Percentiles rank a stretch among this genome's conserved stretches.
Conservation (phyloP, 2,329 filamentous ascomycete species). For the Alternaria angustiovoidea region DNA sequence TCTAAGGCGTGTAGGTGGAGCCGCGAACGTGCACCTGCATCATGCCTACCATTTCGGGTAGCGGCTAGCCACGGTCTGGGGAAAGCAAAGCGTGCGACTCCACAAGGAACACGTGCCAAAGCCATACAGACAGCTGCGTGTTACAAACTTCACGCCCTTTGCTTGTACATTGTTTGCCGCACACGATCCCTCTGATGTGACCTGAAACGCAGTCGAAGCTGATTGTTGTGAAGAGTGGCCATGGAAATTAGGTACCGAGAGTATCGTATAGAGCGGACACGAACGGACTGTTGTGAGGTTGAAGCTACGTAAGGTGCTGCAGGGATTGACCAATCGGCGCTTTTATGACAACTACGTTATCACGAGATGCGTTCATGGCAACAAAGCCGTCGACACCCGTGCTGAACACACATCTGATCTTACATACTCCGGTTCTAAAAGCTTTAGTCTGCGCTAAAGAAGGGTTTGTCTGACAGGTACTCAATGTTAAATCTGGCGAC, state of each 20-base stretch:
- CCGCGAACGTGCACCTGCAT: conserved; percentile 30
- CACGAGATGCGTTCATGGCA: conserved; percentile 7
- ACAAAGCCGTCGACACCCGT: conserved; percentile 43
- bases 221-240: background rate
- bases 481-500: background rate
- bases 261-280: background rate
- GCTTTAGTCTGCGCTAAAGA: background rate
- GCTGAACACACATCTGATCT: conserved; percentile 16
- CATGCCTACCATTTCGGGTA: conserved; percentile 29
- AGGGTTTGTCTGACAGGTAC: background rate
- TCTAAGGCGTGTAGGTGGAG: conserved; percentile 24
- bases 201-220: background rate
- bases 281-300: conserved; percentile 7
- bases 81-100: conserved; percentile 32
- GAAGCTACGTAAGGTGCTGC: conserved; percentile 32
- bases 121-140: conserved; percentile 1
- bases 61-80: conserved; percentile 46
- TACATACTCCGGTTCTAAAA: background rate
- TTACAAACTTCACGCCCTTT: conserved; percentile 22
- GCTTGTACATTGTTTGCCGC: background rate
- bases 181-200: background rate
- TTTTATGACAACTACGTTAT: conserved; percentile 15
- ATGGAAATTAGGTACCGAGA: conserved; percentile 2
- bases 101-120: conserved; percentile 20
- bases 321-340: conserved; percentile 27